phyloP scores from a whole-genome alignment of 495 filamentous ascomycete species.

The Monascus purpureus region DNA sequence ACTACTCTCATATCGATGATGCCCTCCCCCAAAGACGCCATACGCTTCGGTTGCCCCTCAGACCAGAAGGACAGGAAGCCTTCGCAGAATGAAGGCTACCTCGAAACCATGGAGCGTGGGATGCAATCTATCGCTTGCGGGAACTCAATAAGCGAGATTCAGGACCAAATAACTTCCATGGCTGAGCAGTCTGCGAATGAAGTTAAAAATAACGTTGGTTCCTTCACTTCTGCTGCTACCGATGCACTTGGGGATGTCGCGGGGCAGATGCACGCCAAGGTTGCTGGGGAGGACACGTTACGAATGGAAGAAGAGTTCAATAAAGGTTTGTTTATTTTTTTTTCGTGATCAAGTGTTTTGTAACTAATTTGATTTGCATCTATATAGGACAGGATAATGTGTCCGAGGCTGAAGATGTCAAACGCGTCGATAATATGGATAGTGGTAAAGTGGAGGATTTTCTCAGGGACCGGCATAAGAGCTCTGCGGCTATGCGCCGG shows the following conservation, averaged over 20 bases:
- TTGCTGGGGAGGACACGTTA: background rate
- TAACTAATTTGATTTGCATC: background rate
- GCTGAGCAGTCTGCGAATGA: background rate
- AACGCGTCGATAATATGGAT: constrained; percentile 15
- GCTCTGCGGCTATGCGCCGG: constrained; percentile 2
- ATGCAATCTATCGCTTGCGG: background rate
- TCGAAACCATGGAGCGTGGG: background rate
- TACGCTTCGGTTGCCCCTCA: background rate
- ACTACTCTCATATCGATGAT: too few relatives aligned
- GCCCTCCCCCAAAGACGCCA: background rate
- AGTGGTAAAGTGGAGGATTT: constrained; percentile 19
- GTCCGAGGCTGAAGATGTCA: background rate
- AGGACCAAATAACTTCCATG: background rate
- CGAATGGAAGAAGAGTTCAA: background rate
- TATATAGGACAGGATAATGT: background rate
- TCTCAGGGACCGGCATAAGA: constrained; percentile 16
- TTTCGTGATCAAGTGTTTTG: too few relatives aligned
- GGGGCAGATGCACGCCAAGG: background rate
- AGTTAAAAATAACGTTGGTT: background rate
- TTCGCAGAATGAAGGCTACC: background rate
- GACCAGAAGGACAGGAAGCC: background rate
- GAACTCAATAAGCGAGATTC: background rate
- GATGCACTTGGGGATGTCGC: background rate
- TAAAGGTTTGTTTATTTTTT: background rate
- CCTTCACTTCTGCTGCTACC: background rate